Conservation (phyloP, 2,329 filamentous ascomycete genomes). For the Penicillium nordicum region DNA sequence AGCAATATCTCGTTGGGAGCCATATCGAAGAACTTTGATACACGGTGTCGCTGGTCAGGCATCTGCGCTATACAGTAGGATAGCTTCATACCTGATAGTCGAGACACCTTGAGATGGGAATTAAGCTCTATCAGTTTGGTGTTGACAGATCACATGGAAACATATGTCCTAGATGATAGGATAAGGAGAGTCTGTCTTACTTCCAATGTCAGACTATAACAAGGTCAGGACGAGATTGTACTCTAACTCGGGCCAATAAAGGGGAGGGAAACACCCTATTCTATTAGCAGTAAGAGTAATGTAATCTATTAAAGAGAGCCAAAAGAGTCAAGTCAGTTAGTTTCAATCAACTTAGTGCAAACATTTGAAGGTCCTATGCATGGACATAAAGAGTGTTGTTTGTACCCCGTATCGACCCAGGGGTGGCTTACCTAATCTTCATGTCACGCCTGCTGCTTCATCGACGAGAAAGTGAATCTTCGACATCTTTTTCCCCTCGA, state of each 20-base stretch:
- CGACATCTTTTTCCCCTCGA: conserved; percentile 21
- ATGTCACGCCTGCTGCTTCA: conserved; percentile 23
- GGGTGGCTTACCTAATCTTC: conserved; percentile 23
- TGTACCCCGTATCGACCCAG: conserved; percentile 2
- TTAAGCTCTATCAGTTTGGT: not conserved
- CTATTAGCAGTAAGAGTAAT: not conserved
- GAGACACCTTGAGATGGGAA: not conserved
- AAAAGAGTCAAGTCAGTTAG: not conserved
- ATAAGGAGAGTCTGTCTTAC: not conserved
- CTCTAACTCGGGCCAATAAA: not conserved
- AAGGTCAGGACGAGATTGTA: not conserved
- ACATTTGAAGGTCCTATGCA: not conserved
- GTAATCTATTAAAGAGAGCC: not conserved
- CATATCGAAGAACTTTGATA: conserved; percentile 15
- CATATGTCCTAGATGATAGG: not conserved
- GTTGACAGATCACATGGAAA: not conserved
- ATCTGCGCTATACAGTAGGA: not conserved
- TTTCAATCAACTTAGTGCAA: not conserved
- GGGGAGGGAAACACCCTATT: not conserved
- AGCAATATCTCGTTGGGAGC: not conserved
- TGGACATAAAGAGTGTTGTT: not conserved
- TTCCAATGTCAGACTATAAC: not conserved
- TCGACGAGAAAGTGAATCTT: conserved; percentile 20
- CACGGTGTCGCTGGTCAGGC: not conserved
- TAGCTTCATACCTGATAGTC: not conserved